phyloP scores from a whole-genome alignment of 2,329 filamentous ascomycete species.

The Aspergillus transmontanensis region DNA sequence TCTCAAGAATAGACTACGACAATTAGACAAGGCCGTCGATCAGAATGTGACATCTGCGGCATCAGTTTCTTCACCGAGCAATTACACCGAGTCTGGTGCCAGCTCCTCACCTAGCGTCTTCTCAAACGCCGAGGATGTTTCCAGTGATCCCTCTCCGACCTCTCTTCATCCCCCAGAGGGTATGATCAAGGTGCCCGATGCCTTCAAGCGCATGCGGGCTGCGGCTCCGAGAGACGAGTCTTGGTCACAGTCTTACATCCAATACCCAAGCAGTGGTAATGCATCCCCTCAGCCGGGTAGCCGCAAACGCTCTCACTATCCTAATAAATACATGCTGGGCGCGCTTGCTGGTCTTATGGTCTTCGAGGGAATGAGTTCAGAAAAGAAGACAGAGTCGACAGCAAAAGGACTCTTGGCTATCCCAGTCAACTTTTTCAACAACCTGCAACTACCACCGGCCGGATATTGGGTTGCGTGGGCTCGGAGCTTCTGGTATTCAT shows the following conservation, averaged over 20 bases:
- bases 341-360: constrained; percentile 92
- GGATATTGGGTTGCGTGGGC: constrained; percentile 29
- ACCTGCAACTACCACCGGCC: constrained; percentile 26
- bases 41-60: constrained; percentile 40
- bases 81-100: constrained; percentile 38
- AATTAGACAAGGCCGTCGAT: constrained; percentile 67
- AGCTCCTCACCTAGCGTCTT: constrained; percentile 45
- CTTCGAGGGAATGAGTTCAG: constrained; percentile 75
- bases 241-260: constrained; percentile 44
- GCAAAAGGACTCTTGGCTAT: constrained; percentile 68
- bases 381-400: constrained; percentile 62
- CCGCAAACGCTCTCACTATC: constrained; percentile 53
- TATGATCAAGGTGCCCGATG: constrained; percentile 47
- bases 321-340: constrained; percentile 84
- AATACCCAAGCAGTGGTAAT: constrained; percentile 27
- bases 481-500: constrained; percentile 36
- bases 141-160: constrained; percentile 33
- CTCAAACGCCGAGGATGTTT: constrained; percentile 41
- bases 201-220: constrained; percentile 46
- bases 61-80: constrained; percentile 44
- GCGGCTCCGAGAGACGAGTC: constrained; percentile 34
- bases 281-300: constrained; percentile 44
- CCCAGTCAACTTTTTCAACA: constrained; percentile 61
- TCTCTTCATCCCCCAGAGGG: constrained; percentile 44
- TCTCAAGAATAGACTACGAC: constrained; percentile 77